Evolutionary conservation across 164 flowering plant species (phyloP).

Genomic region (Stephania japonica): DNA sequence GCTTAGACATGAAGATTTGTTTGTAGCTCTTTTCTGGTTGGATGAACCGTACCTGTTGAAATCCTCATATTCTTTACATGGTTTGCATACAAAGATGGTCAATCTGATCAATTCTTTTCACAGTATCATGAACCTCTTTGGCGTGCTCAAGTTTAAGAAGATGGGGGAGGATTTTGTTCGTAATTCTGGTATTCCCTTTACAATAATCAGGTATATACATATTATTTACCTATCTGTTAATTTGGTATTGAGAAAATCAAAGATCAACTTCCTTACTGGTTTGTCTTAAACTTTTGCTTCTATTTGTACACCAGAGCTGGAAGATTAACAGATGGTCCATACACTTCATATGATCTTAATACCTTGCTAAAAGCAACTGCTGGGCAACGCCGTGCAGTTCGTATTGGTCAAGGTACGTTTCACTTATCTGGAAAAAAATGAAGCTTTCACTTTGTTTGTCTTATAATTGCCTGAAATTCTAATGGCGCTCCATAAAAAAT

Average conservation of each 20-base stretch:
- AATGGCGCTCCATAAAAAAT: neutral
- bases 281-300: neutral
- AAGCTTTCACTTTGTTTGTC: neutral
- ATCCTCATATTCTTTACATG: neutral
- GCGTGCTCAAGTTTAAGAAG: slow-evolving; percentile 95
- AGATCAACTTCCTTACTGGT: neutral
- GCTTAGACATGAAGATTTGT: no score
- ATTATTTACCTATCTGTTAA: neutral
- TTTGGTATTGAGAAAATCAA: neutral
- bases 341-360: slow-evolving; percentile 96
- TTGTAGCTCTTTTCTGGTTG: no score
- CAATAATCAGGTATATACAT: slow-evolving; percentile 73
- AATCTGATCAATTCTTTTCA: slow-evolving; percentile 3
- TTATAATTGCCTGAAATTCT: neutral
- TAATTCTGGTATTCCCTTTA: slow-evolving; percentile 75
- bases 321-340: slow-evolving; percentile 98
- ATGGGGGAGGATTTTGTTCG: slow-evolving; percentile 92
- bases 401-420: slow-evolving; percentile 76
- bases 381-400: slow-evolving; percentile 84
- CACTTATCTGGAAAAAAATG: neutral
- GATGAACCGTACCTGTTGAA: no score
- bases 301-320: slow-evolving; percentile 52
- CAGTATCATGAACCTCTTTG: slow-evolving; percentile 98
- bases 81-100: neutral
- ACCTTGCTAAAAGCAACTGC: slow-evolving; percentile 94